Conservation (phyloP, 305 asterid species). For the Plantago coronopus region DNA sequence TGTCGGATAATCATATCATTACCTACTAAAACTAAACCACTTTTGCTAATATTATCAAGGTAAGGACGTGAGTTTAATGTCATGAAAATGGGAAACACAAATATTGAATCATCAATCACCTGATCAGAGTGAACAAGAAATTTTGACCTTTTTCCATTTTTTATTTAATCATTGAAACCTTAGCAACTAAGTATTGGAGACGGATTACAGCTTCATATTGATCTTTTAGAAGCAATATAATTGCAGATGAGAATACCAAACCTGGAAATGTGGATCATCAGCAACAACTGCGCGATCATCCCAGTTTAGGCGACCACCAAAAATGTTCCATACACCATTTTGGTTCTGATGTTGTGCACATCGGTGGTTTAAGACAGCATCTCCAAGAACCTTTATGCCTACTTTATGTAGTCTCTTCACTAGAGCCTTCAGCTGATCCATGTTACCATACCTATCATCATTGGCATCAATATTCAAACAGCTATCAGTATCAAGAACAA, state of each 20-base stretch:
- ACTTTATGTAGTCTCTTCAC: slow-evolving; percentile 68
- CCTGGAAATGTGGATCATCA: slow-evolving; percentile 99
- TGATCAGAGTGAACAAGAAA: not conserved
- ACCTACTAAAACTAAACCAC: not conserved
- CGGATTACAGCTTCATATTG: slow-evolving; percentile 9
- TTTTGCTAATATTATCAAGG: not conserved
- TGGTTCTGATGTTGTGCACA: slow-evolving; percentile 71
- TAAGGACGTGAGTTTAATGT: slow-evolving; percentile 4
- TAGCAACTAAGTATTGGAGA: slow-evolving; percentile 3
- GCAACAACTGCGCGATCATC: slow-evolving; percentile 92
- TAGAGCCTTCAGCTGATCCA: slow-evolving; percentile 64
- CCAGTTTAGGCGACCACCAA: slow-evolving; percentile 95
- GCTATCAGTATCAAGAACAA: slow-evolving; percentile 7
- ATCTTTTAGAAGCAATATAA: slow-evolving; percentile 1
- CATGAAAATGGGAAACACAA: not conserved
- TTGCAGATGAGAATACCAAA: slow-evolving; percentile 22
- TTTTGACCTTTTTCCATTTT: not conserved
- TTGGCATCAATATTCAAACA: slow-evolving; percentile 18
- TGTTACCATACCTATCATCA: slow-evolving; percentile 62
- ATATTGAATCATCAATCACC: not conserved
- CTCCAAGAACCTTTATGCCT: slow-evolving; percentile 80
- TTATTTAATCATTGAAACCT: slow-evolving; percentile 1
- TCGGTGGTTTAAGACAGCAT: slow-evolving; percentile 88
- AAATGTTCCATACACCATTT: slow-evolving; percentile 90
- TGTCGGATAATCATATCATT: not conserved